phyloP scores from a whole-genome alignment of 2,329 filamentous ascomycete genomes.

The Claviceps sp. region DNA sequence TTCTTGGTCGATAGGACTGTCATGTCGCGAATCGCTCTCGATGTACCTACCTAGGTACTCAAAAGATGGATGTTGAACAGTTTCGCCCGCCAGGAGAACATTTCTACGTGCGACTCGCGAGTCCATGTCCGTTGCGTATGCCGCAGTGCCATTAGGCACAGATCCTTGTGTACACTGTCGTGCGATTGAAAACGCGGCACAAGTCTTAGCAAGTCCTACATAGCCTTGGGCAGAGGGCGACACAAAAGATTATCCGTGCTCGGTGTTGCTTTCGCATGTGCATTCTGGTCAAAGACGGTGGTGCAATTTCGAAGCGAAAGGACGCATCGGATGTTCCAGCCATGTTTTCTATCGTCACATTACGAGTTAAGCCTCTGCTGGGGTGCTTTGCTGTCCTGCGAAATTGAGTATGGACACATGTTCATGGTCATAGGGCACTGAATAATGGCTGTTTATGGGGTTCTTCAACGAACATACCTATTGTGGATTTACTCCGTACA shows the following conservation, averaged over 20 bases:
- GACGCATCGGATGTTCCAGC: neutral
- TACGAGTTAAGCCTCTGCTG: neutral
- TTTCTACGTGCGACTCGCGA: neutral
- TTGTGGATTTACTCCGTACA: neutral
- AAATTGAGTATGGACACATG: neutral
- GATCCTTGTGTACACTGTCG: no score
- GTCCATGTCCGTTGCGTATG: neutral
- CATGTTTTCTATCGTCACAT: neutral
- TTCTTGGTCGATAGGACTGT: neutral
- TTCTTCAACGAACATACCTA: no score
- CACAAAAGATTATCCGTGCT: neutral
- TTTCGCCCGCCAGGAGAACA: neutral
- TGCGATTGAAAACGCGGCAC: no score
- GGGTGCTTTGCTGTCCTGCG: neutral
- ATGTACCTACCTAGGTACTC: neutral
- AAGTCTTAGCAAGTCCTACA: neutral
- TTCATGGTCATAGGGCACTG: neutral
- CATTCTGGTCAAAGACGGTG: neutral
- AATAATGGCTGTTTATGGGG: no score
- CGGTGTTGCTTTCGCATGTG: neutral
- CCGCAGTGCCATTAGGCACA: neutral
- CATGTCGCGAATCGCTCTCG: neutral
- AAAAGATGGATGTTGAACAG: neutral
- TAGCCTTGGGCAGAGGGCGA: neutral
- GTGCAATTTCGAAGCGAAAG: neutral